Evolutionary conservation across 2,329 filamentous ascomycete species (phyloP), one percentile per base, ranked within the genome.

Genomic region (Fusarium sororula): DNA sequence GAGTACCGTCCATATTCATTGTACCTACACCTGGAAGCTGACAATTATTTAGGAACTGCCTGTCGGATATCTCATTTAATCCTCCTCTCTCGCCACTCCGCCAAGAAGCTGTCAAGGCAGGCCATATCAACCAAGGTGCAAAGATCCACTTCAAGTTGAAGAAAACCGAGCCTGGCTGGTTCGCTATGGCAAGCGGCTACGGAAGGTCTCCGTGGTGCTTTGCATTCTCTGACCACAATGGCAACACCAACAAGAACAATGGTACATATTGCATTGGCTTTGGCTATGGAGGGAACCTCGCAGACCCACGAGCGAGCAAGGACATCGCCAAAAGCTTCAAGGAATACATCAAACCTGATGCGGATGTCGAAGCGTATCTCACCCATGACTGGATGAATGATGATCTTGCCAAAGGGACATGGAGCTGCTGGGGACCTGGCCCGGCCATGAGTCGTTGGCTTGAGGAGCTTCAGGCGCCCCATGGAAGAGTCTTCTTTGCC

Each of bases 321-420:
- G 24, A 75, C 1, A 70, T 76, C 5, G 37, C 58, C 0, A 26
- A 38, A 1, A 63, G 50, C 20, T 76, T 76, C 24, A 53, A 63
- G 2, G 8, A 66, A 9, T 17, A 62, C 5, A 12, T 77, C 2
- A 69, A 75, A 22, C 57, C 70, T 2, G 51, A 58, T 14, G 63
- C 64, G 0, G 57, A 74, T 6, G 32, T 75, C 4, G 67, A 75
- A 18, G 70, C 66, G 5, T 77, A 75, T 24, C n/a, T 77, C 11
- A 70, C 72, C 5, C 72, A 77, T 1, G 74, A 77, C 45, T 77
- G 75, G 72, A 65, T 72, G 37, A 75, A 72, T 1, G 75, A 77
- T 4, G 28, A 32, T 3, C 39, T 64, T n/a, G 54, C 75, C 1
- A 68, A 63, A 44, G 72, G 75, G 0, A 67, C 61, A 1, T 77